A percentile compares a stretch with the other conserved stretches of the same genome.
phyloP scores from a whole-genome alignment of 2,329 filamentous ascomycete genomes.

The Cladophialophora psammophila region DNA sequence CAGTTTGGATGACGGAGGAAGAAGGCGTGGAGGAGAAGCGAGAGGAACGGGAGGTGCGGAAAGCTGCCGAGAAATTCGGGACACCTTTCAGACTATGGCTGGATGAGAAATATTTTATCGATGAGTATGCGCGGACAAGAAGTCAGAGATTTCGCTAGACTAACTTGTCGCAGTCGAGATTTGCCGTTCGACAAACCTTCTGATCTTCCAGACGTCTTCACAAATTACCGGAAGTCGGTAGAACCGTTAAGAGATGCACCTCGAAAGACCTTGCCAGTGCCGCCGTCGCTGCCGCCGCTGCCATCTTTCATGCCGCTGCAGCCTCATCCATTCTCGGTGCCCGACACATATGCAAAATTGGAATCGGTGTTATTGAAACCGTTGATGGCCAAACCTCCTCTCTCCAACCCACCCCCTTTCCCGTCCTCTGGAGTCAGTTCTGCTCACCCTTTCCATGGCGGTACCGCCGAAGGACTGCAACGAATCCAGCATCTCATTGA shows the following conservation, averaged over 20 bases:
- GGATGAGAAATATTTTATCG: slow-evolving; percentile 80
- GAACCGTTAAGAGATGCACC: slow-evolving; percentile 74
- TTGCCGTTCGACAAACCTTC: slow-evolving; percentile 63
- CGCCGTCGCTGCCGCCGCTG: slow-evolving; percentile 64
- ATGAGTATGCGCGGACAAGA: slow-evolving; percentile 68
- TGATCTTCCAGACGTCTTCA: slow-evolving; percentile 77
- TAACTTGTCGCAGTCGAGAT: slow-evolving; percentile 65
- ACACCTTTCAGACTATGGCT: slow-evolving; percentile 70
- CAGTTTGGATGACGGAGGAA: slow-evolving; percentile 77
- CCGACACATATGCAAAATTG: slow-evolving; percentile 61
- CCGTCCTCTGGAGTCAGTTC: slow-evolving; percentile 61
- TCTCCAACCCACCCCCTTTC: slow-evolving; percentile 59
- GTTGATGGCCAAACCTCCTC: slow-evolving; percentile 57
- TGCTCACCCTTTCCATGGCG: slow-evolving; percentile 72
- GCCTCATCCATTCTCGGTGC: slow-evolving; percentile 68
- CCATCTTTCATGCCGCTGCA: slow-evolving; percentile 67
- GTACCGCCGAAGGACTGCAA: slow-evolving; percentile 66
- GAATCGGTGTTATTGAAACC: slow-evolving; percentile 65
- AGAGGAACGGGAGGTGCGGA: slow-evolving; percentile 66
- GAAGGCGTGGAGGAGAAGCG: slow-evolving; percentile 72
- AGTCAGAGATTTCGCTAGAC: background rate
- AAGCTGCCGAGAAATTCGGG: slow-evolving; percentile 60
- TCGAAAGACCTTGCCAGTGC: slow-evolving; percentile 62
- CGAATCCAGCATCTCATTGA: slow-evolving; percentile 68
- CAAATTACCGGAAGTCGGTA: slow-evolving; percentile 74